A percentile compares a stretch with the other conserved stretches of the same genome.
These are phyloP conservation scores for Hyaloscypha finlandica DNA, from an alignment of 495 filamentous ascomycete species.

Conservation along the genomic window DNA sequence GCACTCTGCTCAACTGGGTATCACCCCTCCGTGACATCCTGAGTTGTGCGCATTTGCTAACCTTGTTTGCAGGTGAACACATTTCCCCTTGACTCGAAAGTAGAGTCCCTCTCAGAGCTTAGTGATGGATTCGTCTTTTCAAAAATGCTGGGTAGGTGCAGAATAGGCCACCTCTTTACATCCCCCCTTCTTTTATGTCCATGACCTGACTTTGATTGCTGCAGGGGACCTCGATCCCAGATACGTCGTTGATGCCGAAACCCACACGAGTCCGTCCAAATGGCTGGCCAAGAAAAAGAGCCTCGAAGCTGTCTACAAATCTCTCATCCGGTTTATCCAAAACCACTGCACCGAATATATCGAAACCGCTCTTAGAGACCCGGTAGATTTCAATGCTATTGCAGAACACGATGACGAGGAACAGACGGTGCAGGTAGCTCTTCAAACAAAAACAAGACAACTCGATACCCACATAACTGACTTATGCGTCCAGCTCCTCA, in stretches of 20 bases:
- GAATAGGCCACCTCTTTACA: slow-evolving; percentile 28
- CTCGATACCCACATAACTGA: slow-evolving; percentile 17
- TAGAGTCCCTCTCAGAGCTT: slow-evolving; percentile 57
- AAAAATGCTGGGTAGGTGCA: slow-evolving; percentile 63
- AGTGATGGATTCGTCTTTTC: slow-evolving; percentile 72
- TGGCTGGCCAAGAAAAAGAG: slow-evolving; percentile 54
- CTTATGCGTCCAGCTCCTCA: slow-evolving; percentile 57
- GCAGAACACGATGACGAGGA: slow-evolving; percentile 42
- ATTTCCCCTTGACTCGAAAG: slow-evolving; percentile 27
- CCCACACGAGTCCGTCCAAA: slow-evolving; percentile 52
- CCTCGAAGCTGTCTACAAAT: slow-evolving; percentile 69
- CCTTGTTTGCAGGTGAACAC: slow-evolving; percentile 26
- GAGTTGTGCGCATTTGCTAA: slow-evolving; percentile 12
- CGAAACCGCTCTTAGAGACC: slow-evolving; percentile 38
- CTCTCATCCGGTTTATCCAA: slow-evolving; percentile 65
- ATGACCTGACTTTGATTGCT: slow-evolving; percentile 18
- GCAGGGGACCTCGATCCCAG: slow-evolving; percentile 63
- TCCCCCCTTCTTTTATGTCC: background rate
- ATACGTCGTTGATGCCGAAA: slow-evolving; percentile 61
- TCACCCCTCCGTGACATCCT: background rate
- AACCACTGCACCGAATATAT: slow-evolving; percentile 49
- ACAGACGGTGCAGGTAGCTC: slow-evolving; percentile 29
- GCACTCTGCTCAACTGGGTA: slow-evolving; percentile 33
- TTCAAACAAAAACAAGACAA: background rate
- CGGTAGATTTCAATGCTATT: slow-evolving; percentile 61